Evolutionary conservation across 345 rosid genomes (phyloP), one percentile per base, ranked within the genome.

Genomic region (Dipteronia sinensis): DNA sequence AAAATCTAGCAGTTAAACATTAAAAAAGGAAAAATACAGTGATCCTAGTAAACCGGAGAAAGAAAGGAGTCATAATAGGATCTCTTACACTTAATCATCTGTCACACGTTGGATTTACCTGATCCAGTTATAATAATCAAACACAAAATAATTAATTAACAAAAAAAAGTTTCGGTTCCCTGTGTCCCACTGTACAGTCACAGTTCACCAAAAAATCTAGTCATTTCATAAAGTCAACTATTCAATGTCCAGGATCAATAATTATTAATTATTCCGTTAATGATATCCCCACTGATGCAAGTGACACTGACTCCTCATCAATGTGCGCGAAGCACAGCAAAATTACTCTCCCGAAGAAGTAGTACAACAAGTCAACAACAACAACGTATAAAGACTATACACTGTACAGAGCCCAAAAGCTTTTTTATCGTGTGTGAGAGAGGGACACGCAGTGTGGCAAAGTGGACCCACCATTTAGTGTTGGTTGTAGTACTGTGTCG

Each of bases 371-470:
- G n/a, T n/a, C n/a, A 42, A 8, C 46, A 31, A 0, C 38, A 31
- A 4, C 38, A 34, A 34, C 38, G 6, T 34, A 4, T 31, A 31
- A 0, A 34, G 38, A 34, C n/a, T n/a, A n/a, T n/a, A n/a, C n/a
- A n/a, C n/a, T n/a, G n/a, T 0, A 34, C 6, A 34, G 38, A 34
- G 38, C 38, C n/a, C 38, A 34, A 34, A 34, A 4, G 38, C 38
- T 0, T 34, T 34, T 34, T 34, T 42, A 72, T 63, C 34, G 38
- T 34, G 85, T 20, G 74, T 11, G 53, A 27, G 68, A 72, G 81
- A 10, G 82, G 78, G 83, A 79, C 88, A 77, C 40, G 82, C 85
- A 76, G 67, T 31, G 82, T 78, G 79, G 10, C n/a, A n/a, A n/a
- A 2, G 2, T 46, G 80, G 83, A 20, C 80, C 83, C 88, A 77